Base-by-base conservation (phyloP, 1,284 basidiomycete genomes). In the Rhodofomes roseus region DNA sequence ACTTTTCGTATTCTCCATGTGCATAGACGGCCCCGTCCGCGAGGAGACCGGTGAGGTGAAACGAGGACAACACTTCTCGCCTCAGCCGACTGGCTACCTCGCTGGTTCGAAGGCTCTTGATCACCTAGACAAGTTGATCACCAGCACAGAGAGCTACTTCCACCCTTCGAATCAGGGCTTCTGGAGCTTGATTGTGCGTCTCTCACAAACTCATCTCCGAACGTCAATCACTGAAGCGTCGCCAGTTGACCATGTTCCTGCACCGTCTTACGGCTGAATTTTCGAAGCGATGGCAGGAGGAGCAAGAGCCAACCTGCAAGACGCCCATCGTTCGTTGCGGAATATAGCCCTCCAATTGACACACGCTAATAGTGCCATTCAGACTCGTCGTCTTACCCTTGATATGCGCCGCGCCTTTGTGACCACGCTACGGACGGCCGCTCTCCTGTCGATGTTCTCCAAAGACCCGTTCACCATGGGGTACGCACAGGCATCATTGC, bases 381-480 rank as follows among this genome's bases (percentile, higher is more conserved):
- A 91, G 87, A 79, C 77, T 5, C 81, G 87, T 68, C 86, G 95
- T 11, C 77, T 99, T 48, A 98, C 96, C 0, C 83, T 86, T 5
- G 78, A 79, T 23, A 96, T 99, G 68, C 89, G 92, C 60, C 85
- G 85, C 56, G 86, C 89, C 27, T 95, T 99, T 68, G 93, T 98
- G 23, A 78, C 80, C 25, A 88, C 84, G 44, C 81, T 98, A 44
- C 85, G 93, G 43, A 96, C 94, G 0, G 93, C 96, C 9, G 92
- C 93, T 1, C 79, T 99, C 37, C 83, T 98, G 14, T 87, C 93
- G 23, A 97, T 99, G 90, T 99, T 99, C 76, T 89, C 94, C 55
- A 98, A 98, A 74, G 93, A 92, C 65, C 76, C 84, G 1, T 68
- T 86, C 4, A 83, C 85, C 31, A 84, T 87, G 68, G 81, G 81